phyloP scores from a whole-genome alignment of 495 filamentous ascomycete species.

The Articulospora tetracladia region DNA sequence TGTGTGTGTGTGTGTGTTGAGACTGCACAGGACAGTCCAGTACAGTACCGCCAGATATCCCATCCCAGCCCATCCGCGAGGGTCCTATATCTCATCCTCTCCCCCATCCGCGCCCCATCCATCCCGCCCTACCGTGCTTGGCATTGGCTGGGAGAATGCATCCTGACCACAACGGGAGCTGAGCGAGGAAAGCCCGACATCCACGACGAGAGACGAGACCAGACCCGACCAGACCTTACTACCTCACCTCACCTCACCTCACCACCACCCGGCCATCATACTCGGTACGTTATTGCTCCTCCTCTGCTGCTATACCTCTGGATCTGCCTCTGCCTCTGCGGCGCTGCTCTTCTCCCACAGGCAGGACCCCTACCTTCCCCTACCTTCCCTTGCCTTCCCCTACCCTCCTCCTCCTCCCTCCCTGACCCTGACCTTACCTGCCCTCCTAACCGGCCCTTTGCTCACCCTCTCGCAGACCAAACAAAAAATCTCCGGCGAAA shows the following conservation, averaged over 20 bases:
- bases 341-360: not conserved
- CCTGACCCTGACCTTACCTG: not conserved
- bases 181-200: too few species aligned
- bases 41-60: too few species aligned
- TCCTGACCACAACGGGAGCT: not conserved
- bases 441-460: too few species aligned
- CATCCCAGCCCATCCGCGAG: too few species aligned
- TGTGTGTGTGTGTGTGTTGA: too few species aligned
- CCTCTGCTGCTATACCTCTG: too few species aligned
- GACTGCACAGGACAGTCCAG: too few species aligned
- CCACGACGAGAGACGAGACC: too few species aligned
- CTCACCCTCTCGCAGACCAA: not conserved
- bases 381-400: not conserved
- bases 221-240: not conserved
- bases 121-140: not conserved
- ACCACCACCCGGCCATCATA: too few species aligned
- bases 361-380: not conserved
- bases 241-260: not conserved
- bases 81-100: too few species aligned
- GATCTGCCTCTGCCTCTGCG: not conserved
- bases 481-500: constrained; percentile 18
- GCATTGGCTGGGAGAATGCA: constrained; percentile 20
- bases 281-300: too few species aligned
- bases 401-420: not conserved
- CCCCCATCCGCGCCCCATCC: not conserved